These are phyloP conservation scores for Penicillium glabrum DNA, from an alignment of 2,329 filamentous ascomycete species.

Conservation along the genomic window DNA sequence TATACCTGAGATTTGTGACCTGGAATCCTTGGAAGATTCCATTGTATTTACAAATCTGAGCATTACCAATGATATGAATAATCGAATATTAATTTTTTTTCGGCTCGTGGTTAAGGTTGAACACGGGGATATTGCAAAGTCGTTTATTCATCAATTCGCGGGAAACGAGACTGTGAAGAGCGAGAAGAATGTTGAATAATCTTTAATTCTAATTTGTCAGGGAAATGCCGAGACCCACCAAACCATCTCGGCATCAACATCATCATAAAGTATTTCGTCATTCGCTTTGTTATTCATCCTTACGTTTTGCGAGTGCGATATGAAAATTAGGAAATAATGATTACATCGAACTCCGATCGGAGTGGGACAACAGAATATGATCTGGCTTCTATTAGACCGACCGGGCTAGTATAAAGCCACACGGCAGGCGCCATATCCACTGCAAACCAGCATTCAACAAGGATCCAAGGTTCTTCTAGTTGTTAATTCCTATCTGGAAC, in stretches of 20 bases:
- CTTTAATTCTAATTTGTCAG: background rate
- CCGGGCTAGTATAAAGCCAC: no score
- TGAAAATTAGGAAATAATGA: background rate
- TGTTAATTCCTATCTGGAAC: background rate
- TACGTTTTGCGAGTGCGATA: background rate
- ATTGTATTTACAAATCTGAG: background rate
- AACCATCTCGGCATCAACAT: background rate
- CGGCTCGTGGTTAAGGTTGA: no score
- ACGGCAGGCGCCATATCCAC: no score
- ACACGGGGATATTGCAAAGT: background rate
- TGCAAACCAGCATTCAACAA: no score
- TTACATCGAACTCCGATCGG: background rate
- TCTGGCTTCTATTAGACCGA: background rate
- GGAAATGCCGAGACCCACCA: background rate
- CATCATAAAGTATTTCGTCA: background rate
- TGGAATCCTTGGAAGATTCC: background rate
- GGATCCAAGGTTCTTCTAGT: no score
- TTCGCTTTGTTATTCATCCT: background rate
- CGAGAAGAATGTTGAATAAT: background rate
- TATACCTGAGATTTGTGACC: background rate
- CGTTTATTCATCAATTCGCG: background rate
- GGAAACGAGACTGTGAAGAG: background rate
- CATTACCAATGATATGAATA: background rate
- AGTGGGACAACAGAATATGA: background rate
- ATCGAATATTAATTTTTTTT: background rate